Conservation (phyloP, 768 basidiomycete genomes). For the Xerocomus spinulosus region DNA sequence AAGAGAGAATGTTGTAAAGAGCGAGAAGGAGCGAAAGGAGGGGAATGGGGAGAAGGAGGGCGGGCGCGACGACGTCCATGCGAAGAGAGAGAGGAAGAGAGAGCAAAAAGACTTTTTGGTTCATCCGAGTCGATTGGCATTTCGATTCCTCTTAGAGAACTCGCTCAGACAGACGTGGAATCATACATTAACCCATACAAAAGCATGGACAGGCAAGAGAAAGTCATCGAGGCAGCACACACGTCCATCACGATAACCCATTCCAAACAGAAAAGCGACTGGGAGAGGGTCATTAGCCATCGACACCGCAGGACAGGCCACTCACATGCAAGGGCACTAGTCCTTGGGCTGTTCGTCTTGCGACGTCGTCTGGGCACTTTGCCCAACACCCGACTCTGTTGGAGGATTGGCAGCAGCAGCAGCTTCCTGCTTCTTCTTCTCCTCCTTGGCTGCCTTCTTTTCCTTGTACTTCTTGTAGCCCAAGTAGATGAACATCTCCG, state of each 20-base stretch:
- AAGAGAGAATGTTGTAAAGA: constrained; percentile 3
- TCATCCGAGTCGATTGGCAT: constrained; percentile 13
- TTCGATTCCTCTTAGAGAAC: constrained; percentile 17
- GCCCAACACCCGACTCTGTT: background rate
- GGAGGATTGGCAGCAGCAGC: background rate
- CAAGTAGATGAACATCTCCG: constrained; percentile 4
- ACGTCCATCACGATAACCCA: too few species aligned
- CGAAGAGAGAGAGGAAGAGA: constrained; percentile 6
- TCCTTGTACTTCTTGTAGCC: constrained; percentile 26
- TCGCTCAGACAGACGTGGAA: too few species aligned
- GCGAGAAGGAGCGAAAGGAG: constrained; percentile 17
- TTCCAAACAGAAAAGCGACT: too few species aligned
- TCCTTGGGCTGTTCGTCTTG: constrained; percentile 1
- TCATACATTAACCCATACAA: background rate
- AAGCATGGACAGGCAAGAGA: too few species aligned
- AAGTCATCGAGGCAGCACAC: too few species aligned
- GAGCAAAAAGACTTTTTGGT: background rate
- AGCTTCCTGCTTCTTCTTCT: constrained; percentile 5
- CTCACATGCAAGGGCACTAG: background rate
- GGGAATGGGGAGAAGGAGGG: constrained; percentile 24
- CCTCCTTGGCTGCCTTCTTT: constrained; percentile 18
- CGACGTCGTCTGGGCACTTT: background rate
- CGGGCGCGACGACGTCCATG: constrained; percentile 22
- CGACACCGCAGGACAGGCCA: background rate
- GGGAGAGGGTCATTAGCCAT: background rate